Base-by-base conservation (phyloP, 805 yeast genomes). In the Phaffomyces opuntiae region DNA sequence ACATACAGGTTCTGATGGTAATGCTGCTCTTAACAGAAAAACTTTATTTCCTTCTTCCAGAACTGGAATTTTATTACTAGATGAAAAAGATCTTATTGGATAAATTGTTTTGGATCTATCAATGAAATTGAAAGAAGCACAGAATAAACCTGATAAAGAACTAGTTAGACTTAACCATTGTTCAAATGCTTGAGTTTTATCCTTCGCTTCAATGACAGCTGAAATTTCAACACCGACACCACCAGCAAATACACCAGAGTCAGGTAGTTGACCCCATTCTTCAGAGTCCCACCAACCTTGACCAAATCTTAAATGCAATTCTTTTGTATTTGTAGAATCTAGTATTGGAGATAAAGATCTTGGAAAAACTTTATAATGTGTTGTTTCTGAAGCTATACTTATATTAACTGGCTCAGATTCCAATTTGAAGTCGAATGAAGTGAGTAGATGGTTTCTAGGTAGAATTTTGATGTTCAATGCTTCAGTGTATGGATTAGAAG, bases 281-380 rank as follows among this genome's bases (percentile, higher is more conserved):
- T 83, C 87, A 1, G 90, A 69, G 59, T 93, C 96, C 91, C 96
- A 93, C 81, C 89, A 85, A 0, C 99, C 99, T 63, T 87, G 95
- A 2, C 95, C 77, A 60, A 93, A 93, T 45, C 97, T 68, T 49
- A 93, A 66, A 61, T 87, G 96, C 39, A 93, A 68, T 56, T 87
- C 90, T 45, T 85, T 72, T 0, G 95, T 75, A 48, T 75, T 71
- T 3, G 95, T 76, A 12, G 73, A 64, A 37, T 76, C 78, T 13
- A 93, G 59, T 2, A 91, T 73, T 27, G 95, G 93, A 4, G 88
- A 91, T 9, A 93, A 66, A 1, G 88, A 70, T 49, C 85, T 77
- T 0, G 99, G 97, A 55, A 93, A 90, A 16, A 77, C 74, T 5
- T 77, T 76, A 58, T 80, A 83, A 56, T 83, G 87, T 8, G 64